Percentiles rank a stretch among this genome's conserved stretches.
phyloP scores from a whole-genome alignment of 1,139 yeast species.

The Wickerhamomyces sp. region DNA sequence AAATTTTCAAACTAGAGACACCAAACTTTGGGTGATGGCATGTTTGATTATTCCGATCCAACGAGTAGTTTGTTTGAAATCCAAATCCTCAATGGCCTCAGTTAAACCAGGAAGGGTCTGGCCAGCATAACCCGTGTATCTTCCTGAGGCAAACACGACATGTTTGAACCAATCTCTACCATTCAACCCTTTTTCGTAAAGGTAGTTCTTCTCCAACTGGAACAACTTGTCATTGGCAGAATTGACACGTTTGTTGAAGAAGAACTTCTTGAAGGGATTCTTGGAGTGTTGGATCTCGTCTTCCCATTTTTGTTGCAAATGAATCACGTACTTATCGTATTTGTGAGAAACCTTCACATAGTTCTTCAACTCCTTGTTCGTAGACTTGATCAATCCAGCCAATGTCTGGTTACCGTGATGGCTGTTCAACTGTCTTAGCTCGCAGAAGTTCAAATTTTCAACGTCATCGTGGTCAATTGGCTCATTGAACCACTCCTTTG shows the following conservation, averaged over 20 bases:
- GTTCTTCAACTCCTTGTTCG: slow-evolving; percentile 10
- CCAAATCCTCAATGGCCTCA: slow-evolving; percentile 73
- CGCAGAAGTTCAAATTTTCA: slow-evolving; percentile 8
- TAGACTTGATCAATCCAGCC: slow-evolving; percentile 11
- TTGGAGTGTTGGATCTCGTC: slow-evolving; percentile 20
- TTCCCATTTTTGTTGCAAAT: slow-evolving; percentile 26
- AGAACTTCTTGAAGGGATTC: slow-evolving; percentile 21
- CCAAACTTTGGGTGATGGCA: slow-evolving; percentile 24
- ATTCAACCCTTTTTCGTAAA: slow-evolving; percentile 58
- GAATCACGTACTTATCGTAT: slow-evolving; percentile 25
- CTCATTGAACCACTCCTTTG: slow-evolving; percentile 32
- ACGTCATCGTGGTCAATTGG: slow-evolving; percentile 8
- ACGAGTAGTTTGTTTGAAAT: slow-evolving; percentile 44
- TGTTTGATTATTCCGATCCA: slow-evolving; percentile 52
- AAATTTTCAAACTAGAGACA: not conserved
- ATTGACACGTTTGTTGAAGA: slow-evolving; percentile 23
- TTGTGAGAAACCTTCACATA: slow-evolving; percentile 17
- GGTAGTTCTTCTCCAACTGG: slow-evolving; percentile 63
- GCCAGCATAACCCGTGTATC: slow-evolving; percentile 84
- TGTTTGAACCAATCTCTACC: slow-evolving; percentile 84
- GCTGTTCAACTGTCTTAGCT: slow-evolving; percentile 11
- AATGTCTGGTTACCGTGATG: slow-evolving; percentile 10
- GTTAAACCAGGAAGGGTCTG: slow-evolving; percentile 74
- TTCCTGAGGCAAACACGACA: slow-evolving; percentile 75
- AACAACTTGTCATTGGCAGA: slow-evolving; percentile 38